Base-by-base conservation (phyloP, 164 flowering plant species). In the Taxillus chinensis region DNA sequence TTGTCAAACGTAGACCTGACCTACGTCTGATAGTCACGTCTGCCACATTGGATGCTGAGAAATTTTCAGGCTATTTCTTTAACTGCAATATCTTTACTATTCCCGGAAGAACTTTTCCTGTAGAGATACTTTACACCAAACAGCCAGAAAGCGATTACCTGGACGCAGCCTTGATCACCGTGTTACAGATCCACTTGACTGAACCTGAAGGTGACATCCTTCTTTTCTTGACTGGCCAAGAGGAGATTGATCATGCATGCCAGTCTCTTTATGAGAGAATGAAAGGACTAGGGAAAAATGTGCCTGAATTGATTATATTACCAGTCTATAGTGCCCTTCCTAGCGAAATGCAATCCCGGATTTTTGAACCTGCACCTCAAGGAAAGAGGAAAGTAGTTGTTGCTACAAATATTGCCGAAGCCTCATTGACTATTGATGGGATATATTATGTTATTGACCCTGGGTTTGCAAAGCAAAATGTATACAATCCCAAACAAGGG, bases 301-400 rank as follows among this genome's bases (percentile, higher is more conserved):
- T 55, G 5, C 58, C 58, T 17, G 58, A 55, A 55, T 55, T 55
- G 58, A 55, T 55, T 8, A 55, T 55, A 17, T 55, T 55, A 38
- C 58, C 58, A 38, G 58, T 55, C 40, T 55, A 55, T 55, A 55
- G 58, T 55, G 58, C 58, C 13, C 38, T 55, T 8, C 58, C 58
- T 6, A 55, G 58, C 12, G 58, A 55, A 38, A 55, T 55, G 58
- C 58, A 55, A 11, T 55, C 58, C 0, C n/a, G 58, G 58, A 55
- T 55, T 1, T 55, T 55, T 55, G 58, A 55, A 7, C 58, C 58
- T 55, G 39, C 58, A 3, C 58, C 58, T 16, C 58, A 27, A 8
- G 58, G 58, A 38, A 55, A 55, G 58, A 55, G 58, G 58, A 55
- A 55, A 38, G 58, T 55, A 38, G 58, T 55, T 17, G 58, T 55